phyloP scores from a whole-genome alignment of 495 filamentous ascomycete genomes.

The Usnea hakonensis region DNA sequence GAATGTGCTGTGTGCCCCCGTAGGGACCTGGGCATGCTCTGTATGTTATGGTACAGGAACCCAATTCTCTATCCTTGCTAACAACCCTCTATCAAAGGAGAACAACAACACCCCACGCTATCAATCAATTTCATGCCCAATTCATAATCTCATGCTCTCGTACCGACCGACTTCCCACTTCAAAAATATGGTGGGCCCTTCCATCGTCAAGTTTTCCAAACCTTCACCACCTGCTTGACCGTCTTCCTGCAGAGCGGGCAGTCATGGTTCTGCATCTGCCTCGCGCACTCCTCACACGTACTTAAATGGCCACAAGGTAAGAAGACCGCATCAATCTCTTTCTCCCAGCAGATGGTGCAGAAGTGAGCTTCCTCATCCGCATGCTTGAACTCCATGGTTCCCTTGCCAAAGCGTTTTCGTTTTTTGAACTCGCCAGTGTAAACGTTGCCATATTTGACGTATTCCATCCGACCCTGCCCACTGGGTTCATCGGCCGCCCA shows the following conservation, averaged over 20 bases:
- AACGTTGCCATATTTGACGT: slow-evolving; percentile 53
- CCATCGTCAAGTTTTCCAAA: slow-evolving; percentile 37
- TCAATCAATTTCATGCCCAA: background rate
- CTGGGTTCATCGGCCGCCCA: slow-evolving; percentile 50
- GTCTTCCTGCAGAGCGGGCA: slow-evolving; percentile 59
- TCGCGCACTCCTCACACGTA: slow-evolving; percentile 55
- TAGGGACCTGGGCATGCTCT: background rate
- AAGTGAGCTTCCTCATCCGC: slow-evolving; percentile 55
- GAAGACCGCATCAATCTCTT: slow-evolving; percentile 54
- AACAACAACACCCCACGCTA: background rate
- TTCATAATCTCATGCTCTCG: background rate
- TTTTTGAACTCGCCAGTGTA: slow-evolving; percentile 58
- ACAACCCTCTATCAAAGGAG: background rate
- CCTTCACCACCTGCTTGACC: slow-evolving; percentile 51
- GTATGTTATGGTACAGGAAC: background rate
- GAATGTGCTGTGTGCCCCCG: background rate
- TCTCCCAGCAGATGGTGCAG: slow-evolving; percentile 60
- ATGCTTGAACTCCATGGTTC: slow-evolving; percentile 55
- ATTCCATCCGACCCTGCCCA: slow-evolving; percentile 52
- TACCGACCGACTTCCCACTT: background rate
- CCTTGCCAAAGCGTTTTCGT: slow-evolving; percentile 54
- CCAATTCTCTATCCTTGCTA: background rate
- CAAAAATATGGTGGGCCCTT: too few relatives aligned
- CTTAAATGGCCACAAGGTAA: slow-evolving; percentile 61
- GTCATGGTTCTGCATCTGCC: slow-evolving; percentile 52